A percentile compares a stretch with the other conserved stretches of the same genome.
Conservation (phyloP, 2,329 filamentous ascomycete genomes). For the Chrysosphaeria jannelii region DNA sequence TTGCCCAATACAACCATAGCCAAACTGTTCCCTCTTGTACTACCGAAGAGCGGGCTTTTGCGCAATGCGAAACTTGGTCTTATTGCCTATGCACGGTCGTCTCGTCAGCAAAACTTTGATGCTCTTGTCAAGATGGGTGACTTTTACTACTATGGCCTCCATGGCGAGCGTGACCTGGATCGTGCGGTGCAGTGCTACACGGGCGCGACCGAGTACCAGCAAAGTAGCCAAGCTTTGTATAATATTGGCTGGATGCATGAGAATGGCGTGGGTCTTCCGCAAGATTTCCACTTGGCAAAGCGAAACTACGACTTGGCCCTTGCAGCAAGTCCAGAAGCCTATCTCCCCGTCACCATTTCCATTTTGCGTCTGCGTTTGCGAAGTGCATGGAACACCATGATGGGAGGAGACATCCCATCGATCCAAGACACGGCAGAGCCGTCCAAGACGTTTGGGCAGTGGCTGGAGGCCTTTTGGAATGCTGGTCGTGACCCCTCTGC, state of each 20-base stretch:
- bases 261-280: constrained; percentile 70
- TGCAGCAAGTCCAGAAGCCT: constrained; percentile 76
- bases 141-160: constrained; percentile 70
- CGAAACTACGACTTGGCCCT: constrained; percentile 82
- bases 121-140: constrained; percentile 95
- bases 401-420: constrained; percentile 67
- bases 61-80: constrained; percentile 34
- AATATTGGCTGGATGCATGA: constrained; percentile 99
- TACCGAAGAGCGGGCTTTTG: constrained; percentile 11
- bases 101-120: constrained; percentile 78
- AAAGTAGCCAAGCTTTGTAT: constrained; percentile 84
- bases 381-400: constrained; percentile 85
- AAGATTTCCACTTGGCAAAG: constrained; percentile 94
- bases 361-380: constrained; percentile 57
- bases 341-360: constrained; percentile 71
- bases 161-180: constrained; percentile 37
- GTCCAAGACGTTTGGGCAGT: constrained; percentile 53
- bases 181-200: constrained; percentile 87
- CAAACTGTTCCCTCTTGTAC: no score
- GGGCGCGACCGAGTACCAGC: constrained; percentile 67
- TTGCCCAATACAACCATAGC: neutral
- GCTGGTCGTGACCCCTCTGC: constrained; percentile 10
- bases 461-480: constrained; percentile 58
- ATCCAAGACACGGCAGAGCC: constrained; percentile 63
- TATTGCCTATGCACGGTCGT: constrained; percentile 84